These are phyloP conservation scores for Halenospora varia DNA, from an alignment of 495 filamentous ascomycete genomes.

Conservation along the genomic window DNA sequence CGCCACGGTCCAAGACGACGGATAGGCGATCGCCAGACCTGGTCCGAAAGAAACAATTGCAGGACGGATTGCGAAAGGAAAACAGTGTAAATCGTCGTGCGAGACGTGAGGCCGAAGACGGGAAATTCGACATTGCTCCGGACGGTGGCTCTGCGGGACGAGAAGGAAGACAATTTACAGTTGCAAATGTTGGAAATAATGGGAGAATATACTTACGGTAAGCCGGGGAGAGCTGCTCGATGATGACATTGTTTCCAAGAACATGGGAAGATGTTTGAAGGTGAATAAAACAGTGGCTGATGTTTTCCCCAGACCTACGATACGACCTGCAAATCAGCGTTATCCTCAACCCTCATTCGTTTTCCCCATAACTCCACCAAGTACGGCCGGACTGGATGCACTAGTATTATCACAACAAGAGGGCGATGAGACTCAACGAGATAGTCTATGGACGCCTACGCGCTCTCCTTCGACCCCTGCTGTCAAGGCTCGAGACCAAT, in stretches of 20 bases:
- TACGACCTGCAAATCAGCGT: constrained; percentile 53
- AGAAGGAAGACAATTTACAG: constrained; percentile 79
- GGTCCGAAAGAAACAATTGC: constrained; percentile 14
- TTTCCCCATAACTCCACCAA: constrained; percentile 54
- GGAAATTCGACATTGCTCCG: constrained; percentile 44
- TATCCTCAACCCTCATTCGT: constrained; percentile 55
- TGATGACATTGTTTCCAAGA: constrained; percentile 7
- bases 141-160: constrained; percentile 40
- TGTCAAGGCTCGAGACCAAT: constrained; percentile 24
- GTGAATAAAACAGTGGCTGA: constrained; percentile 9
- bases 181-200: constrained; percentile 91
- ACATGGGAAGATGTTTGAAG: background rate
- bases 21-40: constrained; percentile 11
- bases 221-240: constrained; percentile 23
- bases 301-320: constrained; percentile 48
- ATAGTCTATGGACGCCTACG: constrained; percentile 47
- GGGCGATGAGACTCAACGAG: constrained; percentile 36
- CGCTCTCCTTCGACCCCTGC: constrained; percentile 29
- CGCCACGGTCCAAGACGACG: constrained; percentile 15
- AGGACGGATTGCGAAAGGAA: constrained; percentile 24
- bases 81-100: constrained; percentile 22
- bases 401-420: constrained; percentile 34
- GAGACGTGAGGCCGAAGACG: constrained; percentile 20
- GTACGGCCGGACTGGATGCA: constrained; percentile 49
- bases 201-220: constrained; percentile 94